A percentile compares a stretch with the other conserved stretches of the same genome.
phyloP scores from a whole-genome alignment of 2,329 filamentous ascomycete genomes.

The Cladophialophora chaetospira region DNA sequence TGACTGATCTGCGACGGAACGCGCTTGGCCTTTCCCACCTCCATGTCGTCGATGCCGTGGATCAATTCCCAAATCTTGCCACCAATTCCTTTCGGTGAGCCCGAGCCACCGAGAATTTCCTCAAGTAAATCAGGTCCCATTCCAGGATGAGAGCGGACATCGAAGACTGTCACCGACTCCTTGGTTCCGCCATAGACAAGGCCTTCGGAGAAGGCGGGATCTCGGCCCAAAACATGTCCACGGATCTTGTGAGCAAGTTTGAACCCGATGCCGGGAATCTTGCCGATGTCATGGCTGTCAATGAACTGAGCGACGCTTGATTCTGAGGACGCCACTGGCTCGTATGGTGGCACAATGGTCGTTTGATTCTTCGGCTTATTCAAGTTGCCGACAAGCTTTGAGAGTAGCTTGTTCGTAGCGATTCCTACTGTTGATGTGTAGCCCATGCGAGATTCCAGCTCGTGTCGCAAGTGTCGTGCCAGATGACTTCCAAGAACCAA shows the following conservation, averaged over 20 bases:
- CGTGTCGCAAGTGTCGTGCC: conserved; percentile 69
- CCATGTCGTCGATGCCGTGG: conserved; percentile 74
- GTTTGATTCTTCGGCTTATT: conserved; percentile 91
- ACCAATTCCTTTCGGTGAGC: conserved; percentile 71
- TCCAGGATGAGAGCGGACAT: conserved; percentile 63
- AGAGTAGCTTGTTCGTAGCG: conserved; percentile 80
- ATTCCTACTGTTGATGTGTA: conserved; percentile 89
- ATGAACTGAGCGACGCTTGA: conserved; percentile 69
- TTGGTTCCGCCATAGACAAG: conserved; percentile 54
- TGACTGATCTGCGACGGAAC: conserved; percentile 89
- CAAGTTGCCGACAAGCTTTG: conserved; percentile 79
- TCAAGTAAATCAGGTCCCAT: conserved; percentile 69
- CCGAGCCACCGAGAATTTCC: conserved; percentile 68
- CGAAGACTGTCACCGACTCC: conserved; percentile 63
- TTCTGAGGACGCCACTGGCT: conserved; percentile 34
- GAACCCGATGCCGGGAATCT: conserved; percentile 82
- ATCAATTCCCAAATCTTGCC: conserved; percentile 73
- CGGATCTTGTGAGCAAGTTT: conserved; percentile 72
- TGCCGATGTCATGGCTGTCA: conserved; percentile 72
- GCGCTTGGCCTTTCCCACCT: conserved; percentile 70
- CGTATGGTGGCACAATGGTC: conserved; percentile 70
- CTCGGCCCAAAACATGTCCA: conserved; percentile 56
- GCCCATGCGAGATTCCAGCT: conserved; percentile 73
- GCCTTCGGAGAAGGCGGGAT: conserved; percentile 46
- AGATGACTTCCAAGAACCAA: conserved; percentile 80